These are phyloP conservation scores for Trichoderma arundinaceum DNA, from an alignment of 2,329 filamentous ascomycete genomes.

Conservation along the genomic window DNA sequence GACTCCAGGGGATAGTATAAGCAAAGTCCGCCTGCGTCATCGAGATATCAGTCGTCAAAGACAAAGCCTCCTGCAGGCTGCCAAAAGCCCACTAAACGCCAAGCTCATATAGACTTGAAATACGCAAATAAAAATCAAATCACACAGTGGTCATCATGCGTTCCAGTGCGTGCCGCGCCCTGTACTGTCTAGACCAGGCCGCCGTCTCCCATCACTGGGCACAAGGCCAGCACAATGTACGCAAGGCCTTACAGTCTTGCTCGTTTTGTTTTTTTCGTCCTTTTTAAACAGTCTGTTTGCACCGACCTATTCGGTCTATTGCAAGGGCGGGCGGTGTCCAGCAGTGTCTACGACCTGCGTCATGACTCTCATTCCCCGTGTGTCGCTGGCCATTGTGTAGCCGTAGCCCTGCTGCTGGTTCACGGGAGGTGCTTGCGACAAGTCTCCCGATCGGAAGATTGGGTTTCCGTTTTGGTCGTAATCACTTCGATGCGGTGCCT, in stretches of 20 bases:
- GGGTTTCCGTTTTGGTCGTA: slow-evolving; percentile 43
- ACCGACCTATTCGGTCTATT: slow-evolving; percentile 30
- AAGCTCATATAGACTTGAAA: slow-evolving; percentile 9
- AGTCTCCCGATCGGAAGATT: slow-evolving; percentile 45
- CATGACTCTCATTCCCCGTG: slow-evolving; percentile 42
- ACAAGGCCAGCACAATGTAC: background rate
- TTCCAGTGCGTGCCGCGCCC: slow-evolving; percentile 33
- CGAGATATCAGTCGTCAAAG: slow-evolving; percentile 11
- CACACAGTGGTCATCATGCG: slow-evolving; percentile 6
- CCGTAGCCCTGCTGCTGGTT: slow-evolving; percentile 44
- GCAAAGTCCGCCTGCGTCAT: background rate
- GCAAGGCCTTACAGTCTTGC: background rate
- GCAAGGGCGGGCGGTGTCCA: slow-evolving; percentile 40
- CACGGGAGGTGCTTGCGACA: slow-evolving; percentile 41
- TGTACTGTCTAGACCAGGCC: slow-evolving; percentile 43
- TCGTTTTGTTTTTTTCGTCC: background rate
- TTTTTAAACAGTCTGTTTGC: too few relatives aligned
- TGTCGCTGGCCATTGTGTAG: slow-evolving; percentile 44
- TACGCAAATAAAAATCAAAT: slow-evolving; percentile 2
- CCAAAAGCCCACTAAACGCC: slow-evolving; percentile 14
- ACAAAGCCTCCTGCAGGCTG: background rate
- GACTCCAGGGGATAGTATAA: background rate
- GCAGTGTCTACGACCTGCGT: slow-evolving; percentile 41
- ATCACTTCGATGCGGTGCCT: slow-evolving; percentile 42
- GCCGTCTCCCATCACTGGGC: slow-evolving; percentile 28